Conservation (phyloP, 352 stramenopile species). For the Pythium diclinum region DNA sequence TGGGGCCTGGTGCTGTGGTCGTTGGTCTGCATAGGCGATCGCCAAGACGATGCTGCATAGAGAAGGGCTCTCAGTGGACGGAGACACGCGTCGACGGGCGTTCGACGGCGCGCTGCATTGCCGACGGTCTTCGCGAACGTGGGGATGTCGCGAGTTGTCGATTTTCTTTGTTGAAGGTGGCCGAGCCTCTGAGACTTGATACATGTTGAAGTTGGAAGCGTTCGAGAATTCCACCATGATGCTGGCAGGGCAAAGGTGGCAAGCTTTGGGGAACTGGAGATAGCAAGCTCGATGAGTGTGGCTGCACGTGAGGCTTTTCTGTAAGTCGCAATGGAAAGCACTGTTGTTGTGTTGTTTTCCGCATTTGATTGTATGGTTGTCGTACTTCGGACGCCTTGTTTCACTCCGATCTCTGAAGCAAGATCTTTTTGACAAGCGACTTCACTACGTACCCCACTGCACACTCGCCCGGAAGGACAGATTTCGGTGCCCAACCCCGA, state of each 20-base stretch:
- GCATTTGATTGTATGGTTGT: no score
- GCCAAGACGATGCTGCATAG: conserved; percentile 6
- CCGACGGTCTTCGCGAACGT: not conserved
- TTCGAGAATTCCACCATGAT: not conserved
- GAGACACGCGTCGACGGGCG: conserved; percentile 12
- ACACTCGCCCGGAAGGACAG: conserved; percentile 17
- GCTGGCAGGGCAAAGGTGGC: no score
- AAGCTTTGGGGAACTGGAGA: not conserved
- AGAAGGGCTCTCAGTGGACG: conserved; percentile 5
- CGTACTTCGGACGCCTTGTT: not conserved
- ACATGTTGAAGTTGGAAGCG: conserved; percentile 38
- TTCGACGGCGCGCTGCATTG: conserved; percentile 2
- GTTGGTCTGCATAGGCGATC: not conserved
- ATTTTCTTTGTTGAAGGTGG: conserved; percentile 44
- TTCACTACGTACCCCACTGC: not conserved
- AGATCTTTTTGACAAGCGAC: not conserved
- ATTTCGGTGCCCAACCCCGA: not conserved
- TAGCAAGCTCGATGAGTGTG: no score
- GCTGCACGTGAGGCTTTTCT: no score
- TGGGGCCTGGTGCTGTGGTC: not conserved
- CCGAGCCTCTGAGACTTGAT: conserved; percentile 38
- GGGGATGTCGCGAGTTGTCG: conserved; percentile 28
- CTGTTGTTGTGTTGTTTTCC: no score
- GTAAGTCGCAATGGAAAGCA: no score
- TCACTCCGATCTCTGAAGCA: conserved; percentile 12